Evolutionary conservation across 352 stramenopile genomes (phyloP).

Genomic region (Thraustochytrium sp.): DNA sequence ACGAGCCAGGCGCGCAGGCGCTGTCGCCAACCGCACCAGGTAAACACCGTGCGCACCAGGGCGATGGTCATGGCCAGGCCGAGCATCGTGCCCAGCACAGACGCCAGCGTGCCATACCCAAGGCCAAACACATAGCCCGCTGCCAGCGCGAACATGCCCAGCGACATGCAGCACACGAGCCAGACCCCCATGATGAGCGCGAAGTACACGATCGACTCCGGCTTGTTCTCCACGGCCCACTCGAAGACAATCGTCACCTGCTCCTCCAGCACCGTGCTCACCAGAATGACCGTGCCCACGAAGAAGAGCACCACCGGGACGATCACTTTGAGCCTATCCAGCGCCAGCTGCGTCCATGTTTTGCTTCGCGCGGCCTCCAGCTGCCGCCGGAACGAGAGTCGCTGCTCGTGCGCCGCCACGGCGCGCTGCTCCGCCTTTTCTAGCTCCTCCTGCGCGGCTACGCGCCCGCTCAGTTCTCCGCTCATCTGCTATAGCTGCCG

Average conservation of each 20-base stretch:
- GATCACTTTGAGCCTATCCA: neutral
- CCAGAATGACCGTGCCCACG: neutral
- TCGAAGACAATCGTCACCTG: neutral
- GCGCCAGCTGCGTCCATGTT: neutral
- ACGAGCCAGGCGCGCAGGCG: neutral
- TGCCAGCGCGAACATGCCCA: neutral
- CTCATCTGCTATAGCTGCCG: neutral
- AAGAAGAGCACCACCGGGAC: neutral
- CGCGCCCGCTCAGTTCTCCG: neutral
- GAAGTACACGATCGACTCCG: neutral
- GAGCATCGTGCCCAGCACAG: neutral
- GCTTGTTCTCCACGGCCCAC: neutral
- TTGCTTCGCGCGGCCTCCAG: neutral
- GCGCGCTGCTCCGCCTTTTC: neutral
- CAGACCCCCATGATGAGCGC: neutral
- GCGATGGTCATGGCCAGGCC: neutral
- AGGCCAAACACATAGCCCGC: neutral
- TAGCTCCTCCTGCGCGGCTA: neutral
- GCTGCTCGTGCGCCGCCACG: neutral
- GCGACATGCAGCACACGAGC: neutral
- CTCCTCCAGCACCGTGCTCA: neutral
- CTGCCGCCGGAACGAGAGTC: neutral
- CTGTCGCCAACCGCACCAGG: neutral
- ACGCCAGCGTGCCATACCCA: neutral
- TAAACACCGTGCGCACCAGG: neutral